Evolutionary conservation across 2,329 filamentous ascomycete species (phyloP).

Genomic region (Plectosphaerella cucumerina): DNA sequence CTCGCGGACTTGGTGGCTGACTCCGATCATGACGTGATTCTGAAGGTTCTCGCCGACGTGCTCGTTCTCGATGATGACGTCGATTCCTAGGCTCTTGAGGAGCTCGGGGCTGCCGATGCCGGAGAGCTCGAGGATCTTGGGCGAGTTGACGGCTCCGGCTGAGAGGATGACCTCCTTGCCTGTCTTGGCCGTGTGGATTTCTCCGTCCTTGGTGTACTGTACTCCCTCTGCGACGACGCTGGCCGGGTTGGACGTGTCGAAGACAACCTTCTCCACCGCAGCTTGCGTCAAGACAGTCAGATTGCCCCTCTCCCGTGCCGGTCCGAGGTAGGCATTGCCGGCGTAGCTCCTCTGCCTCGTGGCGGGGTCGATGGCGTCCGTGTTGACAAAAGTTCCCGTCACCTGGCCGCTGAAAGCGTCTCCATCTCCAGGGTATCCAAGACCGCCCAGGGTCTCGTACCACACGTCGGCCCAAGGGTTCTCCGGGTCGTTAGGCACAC

Average conservation of each 20-base stretch:
- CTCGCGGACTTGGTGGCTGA: conserved; percentile 18
- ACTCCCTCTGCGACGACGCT: conserved; percentile 16
- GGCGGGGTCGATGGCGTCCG: conserved; percentile 17
- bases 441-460: conserved; percentile 28
- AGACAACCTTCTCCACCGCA: conserved; percentile 16
- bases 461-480: conserved; percentile 26
- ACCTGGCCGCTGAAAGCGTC: conserved; percentile 16
- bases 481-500: conserved; percentile 27
- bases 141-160: conserved; percentile 36
- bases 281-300: conserved; percentile 19
- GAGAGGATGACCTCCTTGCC: conserved; percentile 36
- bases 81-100: conserved; percentile 24
- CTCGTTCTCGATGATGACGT: conserved; percentile 25
- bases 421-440: conserved; percentile 18
- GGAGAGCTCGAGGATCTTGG: conserved; percentile 38
- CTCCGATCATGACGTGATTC: conserved; percentile 25
- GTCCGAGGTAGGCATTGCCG: conserved; percentile 16
- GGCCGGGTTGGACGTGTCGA: conserved; percentile 11
- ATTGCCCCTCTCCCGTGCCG: conserved; percentile 14
- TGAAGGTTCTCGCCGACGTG: conserved; percentile 35
- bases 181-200: conserved; percentile 16
- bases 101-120: conserved; percentile 30
- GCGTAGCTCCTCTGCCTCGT: conserved; percentile 20
- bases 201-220: conserved; percentile 8
- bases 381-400: conserved; percentile 9